These are phyloP conservation scores for Malassezia psittaci DNA, from an alignment of 1,284 basidiomycete genomes.

Conservation along the genomic window DNA sequence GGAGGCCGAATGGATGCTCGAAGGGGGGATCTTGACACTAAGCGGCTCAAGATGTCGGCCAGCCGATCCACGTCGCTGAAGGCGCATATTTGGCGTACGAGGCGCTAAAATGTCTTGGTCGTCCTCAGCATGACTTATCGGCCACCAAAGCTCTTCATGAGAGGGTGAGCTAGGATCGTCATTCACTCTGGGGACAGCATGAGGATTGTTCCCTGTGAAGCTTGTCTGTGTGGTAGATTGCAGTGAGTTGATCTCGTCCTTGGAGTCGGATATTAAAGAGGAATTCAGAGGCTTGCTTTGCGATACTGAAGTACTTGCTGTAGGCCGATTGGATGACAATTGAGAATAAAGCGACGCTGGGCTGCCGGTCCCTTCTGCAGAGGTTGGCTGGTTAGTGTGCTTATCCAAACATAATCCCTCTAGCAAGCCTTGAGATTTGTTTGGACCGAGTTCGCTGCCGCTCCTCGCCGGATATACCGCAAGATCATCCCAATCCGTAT, in stretches of 20 bases:
- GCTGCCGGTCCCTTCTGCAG: neutral
- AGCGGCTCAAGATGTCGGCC: slow-evolving; percentile 10
- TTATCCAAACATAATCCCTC: neutral
- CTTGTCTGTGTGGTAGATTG: too few species aligned
- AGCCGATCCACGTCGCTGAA: neutral
- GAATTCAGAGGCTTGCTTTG: too few species aligned
- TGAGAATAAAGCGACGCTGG: slow-evolving; percentile 2
- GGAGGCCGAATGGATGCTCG: neutral
- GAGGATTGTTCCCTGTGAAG: too few species aligned
- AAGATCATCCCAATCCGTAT: too few species aligned
- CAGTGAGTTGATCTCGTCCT: too few species aligned
- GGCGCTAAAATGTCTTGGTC: neutral
- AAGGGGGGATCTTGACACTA: neutral
- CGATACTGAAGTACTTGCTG: too few species aligned
- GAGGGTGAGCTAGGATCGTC: neutral
- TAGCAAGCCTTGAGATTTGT: neutral
- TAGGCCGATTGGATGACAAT: neutral
- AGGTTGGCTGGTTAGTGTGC: neutral
- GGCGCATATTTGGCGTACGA: neutral
- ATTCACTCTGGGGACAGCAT: too few species aligned
- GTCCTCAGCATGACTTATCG: neutral
- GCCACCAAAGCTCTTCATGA: neutral
- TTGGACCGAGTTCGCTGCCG: neutral
- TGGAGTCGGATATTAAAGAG: too few species aligned
- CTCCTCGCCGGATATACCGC: neutral